A percentile compares a stretch with the other conserved stretches of the same genome.
Conservation (phyloP, 805 yeast genomes). For the Torulaspora gathmanii region DNA sequence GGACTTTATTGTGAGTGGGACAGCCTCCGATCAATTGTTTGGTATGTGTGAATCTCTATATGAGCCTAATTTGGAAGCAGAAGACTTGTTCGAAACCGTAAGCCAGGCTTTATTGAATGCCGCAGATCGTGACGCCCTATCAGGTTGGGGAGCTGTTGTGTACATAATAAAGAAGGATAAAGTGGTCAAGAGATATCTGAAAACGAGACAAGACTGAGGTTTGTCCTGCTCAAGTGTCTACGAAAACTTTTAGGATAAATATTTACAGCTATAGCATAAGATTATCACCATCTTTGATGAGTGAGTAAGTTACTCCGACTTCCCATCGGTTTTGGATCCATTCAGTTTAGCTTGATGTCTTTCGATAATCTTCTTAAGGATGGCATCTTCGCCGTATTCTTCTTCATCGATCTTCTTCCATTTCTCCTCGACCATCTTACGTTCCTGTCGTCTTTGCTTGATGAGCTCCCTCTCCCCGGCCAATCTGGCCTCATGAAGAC, state of each 20-base stretch:
- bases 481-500: conserved; percentile 74
- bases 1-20: conserved; percentile 93
- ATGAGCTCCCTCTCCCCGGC: conserved; percentile 54
- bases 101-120: conserved; percentile 92
- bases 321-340: background rate
- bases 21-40: conserved; percentile 92
- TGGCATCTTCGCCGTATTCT: conserved; percentile 69
- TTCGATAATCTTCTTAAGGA: conserved; percentile 61
- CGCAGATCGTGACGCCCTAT: conserved; percentile 92
- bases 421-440: conserved; percentile 49
- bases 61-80: conserved; percentile 91
- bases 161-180: conserved; percentile 88
- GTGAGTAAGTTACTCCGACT: background rate
- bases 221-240: background rate
- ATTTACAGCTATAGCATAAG: conserved; percentile 6
- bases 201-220: conserved; percentile 86
- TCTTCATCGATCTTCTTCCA: conserved; percentile 69
- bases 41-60: conserved; percentile 98
- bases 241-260: conserved; percentile 1
- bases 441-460: conserved; percentile 50
- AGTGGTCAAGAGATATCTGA: conserved; percentile 79
- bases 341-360: conserved; percentile 40
- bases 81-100: conserved; percentile 91
- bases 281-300: background rate
- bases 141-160: conserved; percentile 98